A percentile compares a stretch with the other conserved stretches of the same genome.
Conservation (phyloP, 305 asterid genomes). For the Solanum hybrid region DNA sequence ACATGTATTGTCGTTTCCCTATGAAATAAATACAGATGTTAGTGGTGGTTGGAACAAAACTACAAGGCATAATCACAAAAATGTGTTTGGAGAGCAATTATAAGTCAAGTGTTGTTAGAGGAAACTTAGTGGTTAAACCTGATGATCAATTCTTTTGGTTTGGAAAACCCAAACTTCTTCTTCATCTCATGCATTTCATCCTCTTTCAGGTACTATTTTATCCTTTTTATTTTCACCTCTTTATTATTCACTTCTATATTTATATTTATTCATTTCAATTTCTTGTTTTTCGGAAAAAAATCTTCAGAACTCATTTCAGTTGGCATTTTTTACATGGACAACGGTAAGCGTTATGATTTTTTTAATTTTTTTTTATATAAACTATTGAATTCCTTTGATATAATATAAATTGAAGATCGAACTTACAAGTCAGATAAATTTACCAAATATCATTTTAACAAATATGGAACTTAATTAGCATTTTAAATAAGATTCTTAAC, state of each 20-base stretch:
- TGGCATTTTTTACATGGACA: constrained; percentile 73
- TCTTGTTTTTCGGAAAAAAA: not conserved
- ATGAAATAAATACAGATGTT: constrained; percentile 36
- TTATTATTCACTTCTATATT: not conserved
- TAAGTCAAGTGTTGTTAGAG: constrained; percentile 42
- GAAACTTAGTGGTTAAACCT: constrained; percentile 51
- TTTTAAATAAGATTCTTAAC: not conserved
- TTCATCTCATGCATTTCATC: constrained; percentile 68
- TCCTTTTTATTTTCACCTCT: not conserved
- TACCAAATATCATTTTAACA: not conserved
- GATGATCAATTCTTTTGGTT: constrained; percentile 72
- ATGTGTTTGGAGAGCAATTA: constrained; percentile 60
- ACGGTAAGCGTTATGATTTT: constrained; percentile 36
- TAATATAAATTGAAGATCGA: not conserved
- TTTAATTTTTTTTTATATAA: too few relatives aligned
- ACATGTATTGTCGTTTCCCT: not conserved
- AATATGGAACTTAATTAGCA: not conserved
- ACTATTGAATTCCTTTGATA: not conserved
- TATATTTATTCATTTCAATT: not conserved
- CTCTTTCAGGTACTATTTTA: constrained; percentile 48
- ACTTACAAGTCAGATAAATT: not conserved
- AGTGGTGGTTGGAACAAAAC: constrained; percentile 59
- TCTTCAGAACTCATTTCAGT: constrained; percentile 69
- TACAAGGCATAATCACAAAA: constrained; percentile 59
- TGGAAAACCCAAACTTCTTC: constrained; percentile 45